Evolutionary conservation across 2,329 filamentous ascomycete species (phyloP), one percentile per base, ranked within the genome.

Genomic region (Diaporthe vaccinii): DNA sequence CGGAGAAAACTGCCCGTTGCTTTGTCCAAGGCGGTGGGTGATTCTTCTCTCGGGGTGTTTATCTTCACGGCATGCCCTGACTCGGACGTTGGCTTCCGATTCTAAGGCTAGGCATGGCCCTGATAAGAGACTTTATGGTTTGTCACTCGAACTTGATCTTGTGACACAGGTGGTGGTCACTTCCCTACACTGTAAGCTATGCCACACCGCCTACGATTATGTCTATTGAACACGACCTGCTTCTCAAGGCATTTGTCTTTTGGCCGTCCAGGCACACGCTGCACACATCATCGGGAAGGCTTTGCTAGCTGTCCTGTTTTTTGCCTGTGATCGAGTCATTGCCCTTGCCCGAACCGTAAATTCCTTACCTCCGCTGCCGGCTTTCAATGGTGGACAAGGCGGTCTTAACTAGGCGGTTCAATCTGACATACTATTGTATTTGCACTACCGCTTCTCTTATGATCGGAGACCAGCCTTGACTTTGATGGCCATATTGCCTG

Each of bases 31-130:
- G 10, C n/a, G 31, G 46, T 53, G 46, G 31, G 5, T 25, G 44
- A 67, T 51, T 14, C 0, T 49, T 44, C 44, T 44, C 28, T 4
- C 34, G 2, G 62, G 12, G 12, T 34, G 65, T 39, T 25, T 68
- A 68, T 67, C 61, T 31, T 53, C 31, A 9, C 22, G 8, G n/a
- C 3, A 36, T 39, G 65, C 31, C 62, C 65, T 68, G 65, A 68
- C 65, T 68, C 65, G 31, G 65, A 39, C 34, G 0, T 25, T 39
- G 31, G n/a, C 65, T 53, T 14, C 31, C 22, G 22, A 12, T 20
- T 67, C 41, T 31, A n/a, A 20, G 28, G 61, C n/a, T 31, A 15
- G 20, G 25, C 14, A 6, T 25, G 28, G 6, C 9, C 44, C 61
- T 36, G 65, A 68, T 68, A 68, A 68, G 65, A 53, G 46, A 39